These are phyloP conservation scores for Lichenothelia convexa DNA, from an alignment of 495 filamentous ascomycete genomes.

Conservation along the genomic window DNA sequence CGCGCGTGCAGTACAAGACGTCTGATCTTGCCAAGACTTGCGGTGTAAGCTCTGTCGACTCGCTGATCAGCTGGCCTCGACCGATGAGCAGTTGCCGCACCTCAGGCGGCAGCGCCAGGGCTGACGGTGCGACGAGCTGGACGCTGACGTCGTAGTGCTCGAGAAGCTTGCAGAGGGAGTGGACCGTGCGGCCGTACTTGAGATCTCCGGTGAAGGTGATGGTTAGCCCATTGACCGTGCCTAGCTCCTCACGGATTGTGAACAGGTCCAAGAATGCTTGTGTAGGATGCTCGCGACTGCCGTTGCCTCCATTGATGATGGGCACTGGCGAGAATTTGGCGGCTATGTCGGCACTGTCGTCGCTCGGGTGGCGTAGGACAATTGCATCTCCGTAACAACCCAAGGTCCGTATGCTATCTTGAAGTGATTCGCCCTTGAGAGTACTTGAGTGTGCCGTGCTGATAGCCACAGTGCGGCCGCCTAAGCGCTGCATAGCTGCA, in stretches of 20 bases:
- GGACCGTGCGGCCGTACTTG: conserved; percentile 80
- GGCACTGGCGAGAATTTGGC: conserved; percentile 75
- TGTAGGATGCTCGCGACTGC: conserved; percentile 85
- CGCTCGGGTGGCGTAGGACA: conserved; percentile 78
- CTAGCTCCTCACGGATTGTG: conserved; percentile 93
- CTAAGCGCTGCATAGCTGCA: conserved; percentile 91
- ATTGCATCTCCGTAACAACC: conserved; percentile 88
- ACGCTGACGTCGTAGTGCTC: conserved; percentile 86
- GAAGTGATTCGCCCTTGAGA: conserved; percentile 81
- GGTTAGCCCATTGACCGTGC: conserved; percentile 79
- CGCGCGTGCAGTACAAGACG: conserved; percentile 86
- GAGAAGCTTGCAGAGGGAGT: conserved; percentile 83
- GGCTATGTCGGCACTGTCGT: conserved; percentile 57
- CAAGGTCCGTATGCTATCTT: conserved; percentile 84
- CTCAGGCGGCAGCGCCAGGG: conserved; percentile 55
- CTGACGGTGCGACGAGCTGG: conserved; percentile 70
- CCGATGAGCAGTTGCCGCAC: conserved; percentile 51
- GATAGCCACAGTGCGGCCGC: conserved; percentile 64
- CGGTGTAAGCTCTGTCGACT: conserved; percentile 60
- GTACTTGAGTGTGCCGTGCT: conserved; percentile 64
- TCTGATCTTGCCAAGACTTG: conserved; percentile 71
- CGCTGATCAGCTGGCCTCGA: conserved; percentile 54
- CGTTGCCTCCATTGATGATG: conserved; percentile 93
- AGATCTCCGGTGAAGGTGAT: conserved; percentile 94
- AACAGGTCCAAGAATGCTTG: conserved; percentile 98